Base-by-base conservation (phyloP, 441 rosid genomes). In the Flueggea neowawraea region DNA sequence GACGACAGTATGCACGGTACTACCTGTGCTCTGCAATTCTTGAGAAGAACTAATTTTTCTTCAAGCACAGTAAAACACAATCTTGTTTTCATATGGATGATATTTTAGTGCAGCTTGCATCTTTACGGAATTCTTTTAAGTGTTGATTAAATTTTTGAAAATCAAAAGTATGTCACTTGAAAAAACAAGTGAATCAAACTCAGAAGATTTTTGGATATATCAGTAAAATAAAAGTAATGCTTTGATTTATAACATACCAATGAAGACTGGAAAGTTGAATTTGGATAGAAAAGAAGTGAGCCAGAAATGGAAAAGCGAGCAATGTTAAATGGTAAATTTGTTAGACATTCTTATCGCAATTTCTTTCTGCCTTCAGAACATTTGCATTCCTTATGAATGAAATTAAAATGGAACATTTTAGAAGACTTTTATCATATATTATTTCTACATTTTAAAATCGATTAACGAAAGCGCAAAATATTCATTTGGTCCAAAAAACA, bases 41-140 rank as follows among this genome's bases (percentile, higher is more conserved):
- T 54, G 32, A 53, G 16, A 54, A 58, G 57, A 39, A 66, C 53
- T 56, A 14, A 41, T 66, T 41, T 39, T 39, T 31, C 12, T 52
- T 63, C 45, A 62, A 32, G 32, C 58, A 48, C 50, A 10, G 9
- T 8, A 5, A 22, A 36, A 36, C 45, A 47, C 67, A 47, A 47
- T 10, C 36, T 14, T 22, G n/a, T 43, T 10, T 53, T 7, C 51
- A 57, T 47, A 36, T 49, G 13, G 41, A 48, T 50, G 16, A 45
- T 48, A 31, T 50, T 61, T 54, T 47, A 4, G 4, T 31, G 17
- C 52, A 57, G n/a, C 45, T 54, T 52, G 63, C 54, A 55, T 57
- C 67, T 53, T 39, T 62, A 17, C 57, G 57, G 54, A 64, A 57
- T 53, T 45, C 14, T 61, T 56, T 47, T 60, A 12, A 14, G 31